Base-by-base conservation (phyloP, 2,329 filamentous ascomycete genomes). In the Gyromitra esculenta region DNA sequence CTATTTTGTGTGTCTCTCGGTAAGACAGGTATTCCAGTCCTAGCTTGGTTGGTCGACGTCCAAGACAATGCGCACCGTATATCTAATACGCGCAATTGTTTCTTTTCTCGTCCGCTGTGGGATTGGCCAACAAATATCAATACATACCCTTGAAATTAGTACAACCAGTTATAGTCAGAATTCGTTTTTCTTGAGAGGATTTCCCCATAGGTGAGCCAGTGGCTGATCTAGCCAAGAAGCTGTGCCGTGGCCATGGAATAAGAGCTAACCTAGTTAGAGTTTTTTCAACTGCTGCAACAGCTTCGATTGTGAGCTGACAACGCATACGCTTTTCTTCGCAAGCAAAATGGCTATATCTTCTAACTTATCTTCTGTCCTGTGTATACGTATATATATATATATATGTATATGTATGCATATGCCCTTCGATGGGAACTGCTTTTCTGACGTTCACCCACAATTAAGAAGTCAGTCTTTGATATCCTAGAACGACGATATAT, bases 251-350 rank as follows among this genome's bases (percentile, higher is more conserved):
- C 18, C 6, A 39, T 25, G 37, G 35, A 41, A 18, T 9, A 60
- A n/a, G n/a, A 9, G 6, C 57, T 41, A 43, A 39, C 11, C n/a
- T 15, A n/a, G 5, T 18, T 11, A 5, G 7, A 43, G 13, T 60
- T 60, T 41, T 15, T 60, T 37, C 21, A 6, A 39, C 41, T 18
- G n/a, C 7, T n/a, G 35, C 35, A 43, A 41, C 13, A 60, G 15
- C 41, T 60, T 41, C 37, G 41, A 39, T 43, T 25, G 9, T 43
- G 1, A 31, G n/a, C n/a, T 41, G 57, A 60, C 57, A 60, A n/a
- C 57, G 37, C 57, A 60, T 60, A 25, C 15, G 11, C 4, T 31
- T 57, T 37, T 57, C 11, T 57, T 57, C 18, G 31, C 54, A 57
- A 57, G 7, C 21, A 37, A 25, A 37, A 37, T 57, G 31, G 15